Base-by-base conservation (phyloP, 306 rosid genomes). In the Prunus padus region DNA sequence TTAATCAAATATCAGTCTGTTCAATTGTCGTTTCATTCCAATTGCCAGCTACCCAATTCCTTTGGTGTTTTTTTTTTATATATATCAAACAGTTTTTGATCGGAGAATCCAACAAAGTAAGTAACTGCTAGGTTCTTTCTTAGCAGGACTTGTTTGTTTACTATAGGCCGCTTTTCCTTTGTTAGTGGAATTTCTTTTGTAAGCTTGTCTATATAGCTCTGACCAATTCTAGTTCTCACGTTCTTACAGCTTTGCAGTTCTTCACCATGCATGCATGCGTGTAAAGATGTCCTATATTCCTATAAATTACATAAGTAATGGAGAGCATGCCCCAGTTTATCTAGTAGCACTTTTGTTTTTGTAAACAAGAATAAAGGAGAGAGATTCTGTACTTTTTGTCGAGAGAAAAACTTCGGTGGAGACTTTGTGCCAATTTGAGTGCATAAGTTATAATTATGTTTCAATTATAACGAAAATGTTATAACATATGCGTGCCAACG, bases 31-130 rank as follows among this genome's bases (percentile, higher is more conserved):
- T 66, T 61, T 66, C 72, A 47, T 31, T 12, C 56, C 30, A 22
- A 46, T 37, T 31, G 40, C 73, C 50, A 44, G 65, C 73, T 42
- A 67, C 30, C 42, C 72, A 69, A 56, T 28, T 71, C 50, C 67
- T 63, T 51, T 61, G 51, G 72, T 69, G 69, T 50, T 65, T 51
- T n/a, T 30, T 31, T 31, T 2, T 3, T 31, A 26, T 26, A 1
- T 62, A 50, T 37, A 25, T 49, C 49, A 4, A 30, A 65, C 75
- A 64, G 20, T 50, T 69, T 71, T 52, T 30, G 70, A 65, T 76
- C 13, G 64, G 67, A 81, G 83, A 83, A 81, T 79, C 82, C 76
- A 76, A 79, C 81, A 83, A 78, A 69, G 71, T 44, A 51, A 55
- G 30, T 45, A 23, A 26, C 40, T 23, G 10, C 25, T 16, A 3